Evolutionary conservation across 208 protist species (phyloP).

Genomic region (Phytomonas francai): DNA sequence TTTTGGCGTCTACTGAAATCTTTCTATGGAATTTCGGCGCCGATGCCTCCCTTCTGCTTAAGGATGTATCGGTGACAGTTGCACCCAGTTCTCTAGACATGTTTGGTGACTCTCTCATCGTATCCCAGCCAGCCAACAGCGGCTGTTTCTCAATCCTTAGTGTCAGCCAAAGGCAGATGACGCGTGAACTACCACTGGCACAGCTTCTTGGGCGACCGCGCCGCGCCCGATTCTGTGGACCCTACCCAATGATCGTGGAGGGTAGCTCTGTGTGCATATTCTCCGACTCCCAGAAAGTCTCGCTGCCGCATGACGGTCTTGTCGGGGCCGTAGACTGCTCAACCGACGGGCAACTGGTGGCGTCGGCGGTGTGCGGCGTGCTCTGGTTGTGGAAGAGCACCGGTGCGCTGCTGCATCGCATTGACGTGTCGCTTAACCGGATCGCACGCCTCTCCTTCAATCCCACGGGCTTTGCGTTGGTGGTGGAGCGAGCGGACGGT

Average conservation of each 20-base stretch:
- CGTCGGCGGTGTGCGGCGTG: constrained; percentile 43
- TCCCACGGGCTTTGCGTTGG: constrained; percentile 35
- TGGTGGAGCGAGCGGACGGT: constrained; percentile 41
- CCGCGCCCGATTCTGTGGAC: constrained; percentile 30
- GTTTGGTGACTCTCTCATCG: constrained; percentile 8
- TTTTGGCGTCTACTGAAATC: not conserved
- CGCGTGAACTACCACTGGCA: not conserved
- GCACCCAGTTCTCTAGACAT: constrained; percentile 54
- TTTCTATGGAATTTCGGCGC: not conserved
- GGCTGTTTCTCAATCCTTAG: not conserved
- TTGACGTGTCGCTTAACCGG: constrained; percentile 41
- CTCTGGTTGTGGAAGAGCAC: constrained; percentile 61
- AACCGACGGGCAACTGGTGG: constrained; percentile 49
- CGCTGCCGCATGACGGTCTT: constrained; percentile 46
- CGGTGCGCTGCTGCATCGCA: constrained; percentile 60
- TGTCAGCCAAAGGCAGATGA: not conserved
- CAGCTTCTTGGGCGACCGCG: not conserved
- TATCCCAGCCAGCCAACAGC: not conserved
- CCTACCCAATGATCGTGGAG: constrained; percentile 34
- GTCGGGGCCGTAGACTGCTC: constrained; percentile 46
- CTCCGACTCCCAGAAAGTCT: constrained; percentile 24
- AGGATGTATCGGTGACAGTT: not conserved
- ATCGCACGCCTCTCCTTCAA: constrained; percentile 55
- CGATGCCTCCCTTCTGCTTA: not conserved
- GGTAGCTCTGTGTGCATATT: constrained; percentile 42